Evolutionary conservation across 148 eudicot genomes (phyloP).

Genomic region (Vaccinium myrtillus): DNA sequence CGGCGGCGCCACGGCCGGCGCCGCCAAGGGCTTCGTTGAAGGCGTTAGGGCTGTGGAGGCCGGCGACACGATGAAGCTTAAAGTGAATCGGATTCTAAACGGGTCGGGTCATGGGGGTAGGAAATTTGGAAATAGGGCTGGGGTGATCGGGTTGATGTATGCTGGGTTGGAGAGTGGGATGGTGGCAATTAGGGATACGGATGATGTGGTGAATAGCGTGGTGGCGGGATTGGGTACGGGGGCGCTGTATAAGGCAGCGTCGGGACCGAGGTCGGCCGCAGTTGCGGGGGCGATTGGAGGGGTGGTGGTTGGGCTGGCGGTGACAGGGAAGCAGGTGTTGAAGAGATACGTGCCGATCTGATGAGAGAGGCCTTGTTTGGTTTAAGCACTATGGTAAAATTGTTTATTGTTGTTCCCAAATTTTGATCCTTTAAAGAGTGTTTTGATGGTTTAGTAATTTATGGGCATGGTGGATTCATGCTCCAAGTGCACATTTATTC

Average conservation of each 20-base stretch:
- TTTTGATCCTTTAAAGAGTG: slow-evolving; percentile 4
- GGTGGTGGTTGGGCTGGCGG: slow-evolving; percentile 61
- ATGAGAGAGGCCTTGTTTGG: background rate
- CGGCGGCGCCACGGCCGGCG: slow-evolving; percentile 63
- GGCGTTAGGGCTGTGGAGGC: slow-evolving; percentile 54
- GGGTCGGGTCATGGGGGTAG: slow-evolving; percentile 64
- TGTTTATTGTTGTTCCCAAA: background rate
- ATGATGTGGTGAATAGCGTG: slow-evolving; percentile 72
- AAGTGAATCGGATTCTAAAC: slow-evolving; percentile 64
- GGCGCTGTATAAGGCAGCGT: slow-evolving; percentile 72
- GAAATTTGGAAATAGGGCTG: slow-evolving; percentile 64
- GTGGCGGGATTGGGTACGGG: slow-evolving; percentile 90
- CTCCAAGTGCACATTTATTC: background rate
- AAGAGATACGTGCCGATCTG: slow-evolving; percentile 53
- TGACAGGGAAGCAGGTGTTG: slow-evolving; percentile 55
- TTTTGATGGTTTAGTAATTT: background rate
- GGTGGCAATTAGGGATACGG: slow-evolving; percentile 60
- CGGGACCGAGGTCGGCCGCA: slow-evolving; percentile 74
- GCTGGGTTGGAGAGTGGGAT: slow-evolving; percentile 88
- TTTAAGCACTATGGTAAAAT: background rate
- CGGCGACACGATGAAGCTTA: slow-evolving; percentile 64
- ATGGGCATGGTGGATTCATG: slow-evolving; percentile 2
- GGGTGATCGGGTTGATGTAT: slow-evolving; percentile 72
- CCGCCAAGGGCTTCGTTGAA: slow-evolving; percentile 45
- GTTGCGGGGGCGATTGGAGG: slow-evolving; percentile 91